Evolutionary conservation across 768 basidiomycete genomes (phyloP), one percentile per base, ranked within the genome.

Genomic region (Lentinula sp.): DNA sequence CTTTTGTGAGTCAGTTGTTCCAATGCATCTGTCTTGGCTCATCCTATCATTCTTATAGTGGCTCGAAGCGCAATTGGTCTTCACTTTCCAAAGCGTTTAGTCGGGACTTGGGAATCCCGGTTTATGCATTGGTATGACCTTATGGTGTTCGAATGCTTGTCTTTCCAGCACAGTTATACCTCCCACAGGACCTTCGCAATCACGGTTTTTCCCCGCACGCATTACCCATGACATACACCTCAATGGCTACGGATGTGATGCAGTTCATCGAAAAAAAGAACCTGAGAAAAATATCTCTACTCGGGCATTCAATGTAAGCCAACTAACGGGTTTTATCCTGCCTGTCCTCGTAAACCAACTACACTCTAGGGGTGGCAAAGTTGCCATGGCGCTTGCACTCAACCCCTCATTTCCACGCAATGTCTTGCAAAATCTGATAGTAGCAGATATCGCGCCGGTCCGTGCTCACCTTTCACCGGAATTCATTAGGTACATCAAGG

Each of bases 291-390:
- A 80, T 95, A 16, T 83, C 90, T 2, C 78, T 97, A 4, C 75
- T 96, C 3, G 95, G 95, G 0, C 95, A 96, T 70, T 95, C 93
- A 2, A 95, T 96, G 94, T 93, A 65, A 59, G 88, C 76, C 23
- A 6, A 10, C 33, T 15, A 23, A 3, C 43, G 46, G 28, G 52
- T 35, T 36, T 39, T 45, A 13, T 53, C 20, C n/a, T 42, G 7
- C 32, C 6, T 15, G 41, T 10, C 20, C 16, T n/a, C 33, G 3
- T 61, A 63, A 49, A 67, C 49, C 0, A 28, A 28, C 16, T 6
- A n/a, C 32, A 5, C 45, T 1, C 63, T 60, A 39, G 85, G 86
- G 88, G 88, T 15, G 88, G 87, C 12, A 89, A 86, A 68, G 81
- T 81, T 0, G 84, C 82, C 0, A 84, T 85, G 83, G 64, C 80